Percentiles rank a stretch among this genome's conserved stretches.
phyloP scores from a whole-genome alignment of 2,329 filamentous ascomycete genomes.

The Macrophomina phaseolina region DNA sequence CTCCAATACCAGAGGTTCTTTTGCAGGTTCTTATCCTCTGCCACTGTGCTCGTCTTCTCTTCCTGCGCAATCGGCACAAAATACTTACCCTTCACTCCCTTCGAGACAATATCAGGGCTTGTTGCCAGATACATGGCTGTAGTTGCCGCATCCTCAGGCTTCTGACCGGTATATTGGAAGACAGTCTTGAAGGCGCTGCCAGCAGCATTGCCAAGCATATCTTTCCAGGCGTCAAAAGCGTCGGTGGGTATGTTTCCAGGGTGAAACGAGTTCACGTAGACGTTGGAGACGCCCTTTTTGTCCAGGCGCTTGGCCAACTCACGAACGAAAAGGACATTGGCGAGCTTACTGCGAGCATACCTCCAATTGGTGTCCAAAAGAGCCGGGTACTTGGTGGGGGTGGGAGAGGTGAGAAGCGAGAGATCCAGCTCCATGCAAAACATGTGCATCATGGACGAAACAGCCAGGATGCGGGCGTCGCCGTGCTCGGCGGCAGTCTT shows the following conservation, averaged over 20 bases:
- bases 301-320: conserved; percentile 37
- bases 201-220: conserved; percentile 34
- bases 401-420: conserved; percentile 34
- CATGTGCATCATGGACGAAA: conserved; percentile 37
- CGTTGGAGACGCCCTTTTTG: conserved; percentile 31
- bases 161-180: conserved; percentile 36
- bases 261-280: conserved; percentile 42
- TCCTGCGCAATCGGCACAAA: conserved; percentile 46
- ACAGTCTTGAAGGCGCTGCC: conserved; percentile 34
- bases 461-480: conserved; percentile 30
- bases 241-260: conserved; percentile 43
- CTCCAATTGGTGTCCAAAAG: conserved; percentile 38
- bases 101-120: conserved; percentile 33
- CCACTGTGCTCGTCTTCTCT: conserved; percentile 35
- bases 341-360: conserved; percentile 43
- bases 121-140: conserved; percentile 40
- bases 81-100: conserved; percentile 40
- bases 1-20: conserved; percentile 44
- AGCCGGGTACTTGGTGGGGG: conserved; percentile 31
- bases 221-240: conserved; percentile 39
- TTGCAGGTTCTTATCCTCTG: conserved; percentile 40
- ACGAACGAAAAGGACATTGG: conserved; percentile 41
- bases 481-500: conserved; percentile 22
- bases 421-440: conserved; percentile 37
- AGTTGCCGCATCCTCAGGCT: conserved; percentile 37